phyloP scores from a whole-genome alignment of 345 rosid genomes.

The Hypericum androsaemum region DNA sequence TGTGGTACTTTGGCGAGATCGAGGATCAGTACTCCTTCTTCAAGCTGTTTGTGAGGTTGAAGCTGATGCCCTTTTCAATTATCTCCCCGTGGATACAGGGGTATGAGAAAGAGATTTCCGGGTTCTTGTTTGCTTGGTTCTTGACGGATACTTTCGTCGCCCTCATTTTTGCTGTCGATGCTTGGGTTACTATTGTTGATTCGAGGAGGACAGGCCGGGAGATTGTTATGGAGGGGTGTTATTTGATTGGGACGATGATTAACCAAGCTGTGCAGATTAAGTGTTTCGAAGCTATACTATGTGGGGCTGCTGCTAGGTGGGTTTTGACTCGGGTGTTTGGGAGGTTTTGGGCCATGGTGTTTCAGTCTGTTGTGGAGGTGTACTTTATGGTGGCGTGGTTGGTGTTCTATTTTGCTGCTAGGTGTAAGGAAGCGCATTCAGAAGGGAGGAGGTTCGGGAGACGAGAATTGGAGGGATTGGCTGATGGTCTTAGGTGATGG shows the following conservation, averaged over 20 bases:
- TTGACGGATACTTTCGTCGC: constrained; percentile 59
- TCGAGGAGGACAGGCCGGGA: constrained; percentile 76
- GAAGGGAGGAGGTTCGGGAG: constrained; percentile 72
- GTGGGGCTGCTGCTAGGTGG: constrained; percentile 70
- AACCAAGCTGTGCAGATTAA: constrained; percentile 71
- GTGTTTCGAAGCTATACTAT: constrained; percentile 67
- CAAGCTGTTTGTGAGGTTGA: constrained; percentile 72
- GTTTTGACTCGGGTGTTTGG: constrained; percentile 40
- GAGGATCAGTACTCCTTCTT: constrained; percentile 86
- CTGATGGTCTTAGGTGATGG: constrained; percentile 60
- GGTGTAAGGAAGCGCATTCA: constrained; percentile 59
- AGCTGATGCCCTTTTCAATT: constrained; percentile 83
- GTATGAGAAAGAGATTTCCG: constrained; percentile 74
- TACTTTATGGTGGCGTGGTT: constrained; percentile 89
- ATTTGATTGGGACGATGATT: constrained; percentile 55
- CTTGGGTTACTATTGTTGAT: constrained; percentile 79
- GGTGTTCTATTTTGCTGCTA: constrained; percentile 62
- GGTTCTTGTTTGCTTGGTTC: constrained; percentile 79
- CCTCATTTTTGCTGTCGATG: constrained; percentile 64
- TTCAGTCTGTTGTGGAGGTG: constrained; percentile 76
- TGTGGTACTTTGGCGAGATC: constrained; percentile 81
- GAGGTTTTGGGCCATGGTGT: constrained; percentile 39
- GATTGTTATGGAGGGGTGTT: constrained; percentile 79
- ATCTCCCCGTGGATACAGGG: constrained; percentile 78
- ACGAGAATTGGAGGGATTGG: constrained; percentile 70